Evolutionary conservation across 495 filamentous ascomycete species (phyloP).

Genomic region (Paragyromitra xinjiangensis): DNA sequence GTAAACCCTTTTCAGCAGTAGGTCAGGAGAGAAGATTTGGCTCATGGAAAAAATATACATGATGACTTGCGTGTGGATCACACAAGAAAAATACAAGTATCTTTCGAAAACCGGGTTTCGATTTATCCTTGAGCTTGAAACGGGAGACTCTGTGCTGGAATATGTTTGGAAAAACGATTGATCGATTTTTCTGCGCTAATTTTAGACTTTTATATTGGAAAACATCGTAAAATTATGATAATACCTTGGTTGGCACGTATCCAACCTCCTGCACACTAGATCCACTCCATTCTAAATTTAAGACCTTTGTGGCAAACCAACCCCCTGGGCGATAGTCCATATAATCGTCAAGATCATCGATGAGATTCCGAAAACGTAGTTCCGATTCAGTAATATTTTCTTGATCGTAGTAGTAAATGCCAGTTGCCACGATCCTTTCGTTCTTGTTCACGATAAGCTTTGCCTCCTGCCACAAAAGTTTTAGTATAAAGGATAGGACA

Average conservation of each 20-base stretch:
- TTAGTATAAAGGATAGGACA: neutral
- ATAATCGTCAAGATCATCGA: slow-evolving; percentile 33
- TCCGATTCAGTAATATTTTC: slow-evolving; percentile 68
- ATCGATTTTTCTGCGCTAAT: slow-evolving; percentile 35
- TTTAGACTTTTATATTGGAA: slow-evolving; percentile 49
- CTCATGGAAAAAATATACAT: slow-evolving; percentile 22
- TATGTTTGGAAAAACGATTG: slow-evolving; percentile 26
- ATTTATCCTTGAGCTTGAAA: slow-evolving; percentile 59
- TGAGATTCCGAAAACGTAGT: slow-evolving; percentile 64
- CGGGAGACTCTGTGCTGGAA: slow-evolving; percentile 61
- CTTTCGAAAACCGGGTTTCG: slow-evolving; percentile 62
- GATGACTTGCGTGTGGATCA: slow-evolving; percentile 60
- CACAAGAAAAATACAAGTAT: slow-evolving; percentile 63
- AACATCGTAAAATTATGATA: neutral
- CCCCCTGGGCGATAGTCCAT: neutral
- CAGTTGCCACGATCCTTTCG: slow-evolving; percentile 68
- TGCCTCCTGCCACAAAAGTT: neutral
- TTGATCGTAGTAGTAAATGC: slow-evolving; percentile 70
- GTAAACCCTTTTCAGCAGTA: neutral
- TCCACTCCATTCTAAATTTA: neutral
- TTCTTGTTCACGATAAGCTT: slow-evolving; percentile 57
- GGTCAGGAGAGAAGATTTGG: neutral
- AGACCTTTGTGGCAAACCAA: neutral
- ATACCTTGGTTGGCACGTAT: slow-evolving; percentile 22
- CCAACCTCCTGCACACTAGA: slow-evolving; percentile 11